phyloP scores from a whole-genome alignment of 306 rosid species.

The Corylus avellana region DNA sequence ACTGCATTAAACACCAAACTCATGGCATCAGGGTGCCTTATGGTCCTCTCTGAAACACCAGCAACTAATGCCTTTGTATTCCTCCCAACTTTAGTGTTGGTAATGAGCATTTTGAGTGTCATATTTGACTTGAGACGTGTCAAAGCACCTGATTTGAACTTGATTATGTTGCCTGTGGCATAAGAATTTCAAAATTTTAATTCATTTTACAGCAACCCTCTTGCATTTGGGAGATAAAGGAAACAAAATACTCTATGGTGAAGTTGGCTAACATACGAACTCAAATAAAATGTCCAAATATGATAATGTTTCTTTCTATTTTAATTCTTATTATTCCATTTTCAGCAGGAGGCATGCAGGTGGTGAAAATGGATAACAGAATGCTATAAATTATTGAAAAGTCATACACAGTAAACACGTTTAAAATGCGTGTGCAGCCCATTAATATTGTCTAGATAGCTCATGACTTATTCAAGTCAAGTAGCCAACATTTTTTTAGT shows the following conservation, averaged over 20 bases:
- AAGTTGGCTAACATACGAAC: neutral
- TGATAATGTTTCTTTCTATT: neutral
- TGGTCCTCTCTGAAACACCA: conserved; percentile 82
- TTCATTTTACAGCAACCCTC: conserved; percentile 8
- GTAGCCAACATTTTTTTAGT: neutral
- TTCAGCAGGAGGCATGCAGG: neutral
- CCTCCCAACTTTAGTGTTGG: conserved; percentile 90
- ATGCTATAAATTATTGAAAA: conserved; percentile 10
- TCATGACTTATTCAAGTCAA: neutral
- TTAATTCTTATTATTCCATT: neutral
- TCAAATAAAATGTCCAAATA: neutral
- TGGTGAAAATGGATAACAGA: neutral
- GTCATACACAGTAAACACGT: neutral
- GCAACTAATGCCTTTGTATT: conserved; percentile 97
- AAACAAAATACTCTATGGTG: neutral
- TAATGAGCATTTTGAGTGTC: conserved; percentile 90
- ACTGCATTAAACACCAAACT: conserved; percentile 77
- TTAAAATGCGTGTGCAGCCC: neutral
- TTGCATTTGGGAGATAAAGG: neutral
- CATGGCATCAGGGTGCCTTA: conserved; percentile 85
- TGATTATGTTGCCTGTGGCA: conserved; percentile 84
- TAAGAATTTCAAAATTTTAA: conserved; percentile 25
- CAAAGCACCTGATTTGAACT: conserved; percentile 77
- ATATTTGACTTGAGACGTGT: conserved; percentile 54
- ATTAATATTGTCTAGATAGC: conserved; percentile 8